Evolutionary conservation across 768 basidiomycete species (phyloP).

Genomic region (Suillus tomentosus): DNA sequence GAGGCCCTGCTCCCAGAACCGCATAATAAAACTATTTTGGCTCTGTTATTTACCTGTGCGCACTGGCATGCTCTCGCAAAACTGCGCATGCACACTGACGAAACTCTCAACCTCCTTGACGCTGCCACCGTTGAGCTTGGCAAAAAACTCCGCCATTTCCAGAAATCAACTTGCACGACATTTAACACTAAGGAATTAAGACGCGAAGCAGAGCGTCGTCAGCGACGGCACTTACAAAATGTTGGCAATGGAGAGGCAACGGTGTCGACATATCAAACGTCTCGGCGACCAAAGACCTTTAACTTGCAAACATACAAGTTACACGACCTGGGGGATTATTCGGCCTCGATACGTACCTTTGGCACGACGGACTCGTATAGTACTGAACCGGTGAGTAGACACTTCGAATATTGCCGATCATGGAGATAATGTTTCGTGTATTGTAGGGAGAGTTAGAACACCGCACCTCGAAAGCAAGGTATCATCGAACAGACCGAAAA

Average conservation of each 20-base stretch:
- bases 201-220: constrained; percentile 9
- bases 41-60: constrained; percentile 21
- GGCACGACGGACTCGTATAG: constrained; percentile 38
- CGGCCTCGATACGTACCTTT: constrained; percentile 20
- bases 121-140: constrained; percentile 19
- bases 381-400: constrained; percentile 32
- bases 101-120: constrained; percentile 21
- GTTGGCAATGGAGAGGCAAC: constrained; percentile 1
- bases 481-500: constrained; percentile 12
- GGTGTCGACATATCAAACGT: neutral
- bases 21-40: constrained; percentile 13
- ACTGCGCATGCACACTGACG: constrained; percentile 33
- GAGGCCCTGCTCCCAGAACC: constrained; percentile 14
- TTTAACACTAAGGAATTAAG: constrained; percentile 25
- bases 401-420: no score
- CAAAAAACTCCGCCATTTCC: constrained; percentile 24
- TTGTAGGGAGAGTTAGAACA: constrained; percentile 23
- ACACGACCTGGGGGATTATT: constrained; percentile 37
- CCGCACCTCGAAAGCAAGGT: constrained; percentile 13
- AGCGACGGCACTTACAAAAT: neutral
- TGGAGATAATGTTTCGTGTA: neutral
- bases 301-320: constrained; percentile 35
- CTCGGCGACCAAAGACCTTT: constrained; percentile 18
- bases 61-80: constrained; percentile 29
- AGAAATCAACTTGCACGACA: constrained; percentile 16